These are phyloP conservation scores for Fusarium bactridioides DNA, from an alignment of 2,329 filamentous ascomycete species.

Conservation along the genomic window DNA sequence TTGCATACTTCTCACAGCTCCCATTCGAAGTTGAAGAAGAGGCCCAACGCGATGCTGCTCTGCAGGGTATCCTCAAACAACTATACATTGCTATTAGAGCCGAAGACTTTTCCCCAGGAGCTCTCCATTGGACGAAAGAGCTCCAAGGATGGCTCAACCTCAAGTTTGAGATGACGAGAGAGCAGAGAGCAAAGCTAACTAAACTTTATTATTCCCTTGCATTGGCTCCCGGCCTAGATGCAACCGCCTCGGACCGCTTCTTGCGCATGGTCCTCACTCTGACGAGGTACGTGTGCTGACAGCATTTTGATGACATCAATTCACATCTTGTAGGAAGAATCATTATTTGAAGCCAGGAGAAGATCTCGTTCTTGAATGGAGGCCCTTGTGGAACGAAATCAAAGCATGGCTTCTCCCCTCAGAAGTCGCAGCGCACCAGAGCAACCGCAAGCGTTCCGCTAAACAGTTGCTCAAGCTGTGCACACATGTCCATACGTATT, in stretches of 20 bases:
- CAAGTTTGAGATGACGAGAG: slow-evolving; percentile 94
- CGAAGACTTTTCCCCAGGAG: slow-evolving; percentile 92
- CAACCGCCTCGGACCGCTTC: slow-evolving; percentile 84
- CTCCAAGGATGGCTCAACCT: slow-evolving; percentile 93
- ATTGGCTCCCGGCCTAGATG: slow-evolving; percentile 88
- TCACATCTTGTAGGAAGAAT: slow-evolving; percentile 71
- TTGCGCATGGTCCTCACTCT: slow-evolving; percentile 95
- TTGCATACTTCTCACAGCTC: slow-evolving; percentile 89
- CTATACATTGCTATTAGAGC: slow-evolving; percentile 91
- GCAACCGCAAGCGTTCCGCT: slow-evolving; percentile 61
- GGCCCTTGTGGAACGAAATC: slow-evolving; percentile 88
- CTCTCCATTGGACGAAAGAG: slow-evolving; percentile 96
- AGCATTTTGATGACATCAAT: slow-evolving; percentile 17
- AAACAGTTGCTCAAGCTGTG: slow-evolving; percentile 85
- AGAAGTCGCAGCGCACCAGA: slow-evolving; percentile 75
- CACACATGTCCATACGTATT: slow-evolving; percentile 89
- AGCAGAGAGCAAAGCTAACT: slow-evolving; percentile 82
- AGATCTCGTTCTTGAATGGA: slow-evolving; percentile 93
- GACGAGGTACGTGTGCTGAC: slow-evolving; percentile 74
- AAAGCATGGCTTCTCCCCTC: slow-evolving; percentile 88
- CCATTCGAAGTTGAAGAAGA: slow-evolving; percentile 90
- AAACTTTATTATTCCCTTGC: slow-evolving; percentile 94
- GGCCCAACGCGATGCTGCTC: slow-evolving; percentile 75
- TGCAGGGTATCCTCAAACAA: slow-evolving; percentile 89
- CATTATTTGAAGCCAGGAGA: slow-evolving; percentile 92